Base-by-base conservation (phyloP, 1,139 yeast genomes). In the Pneumocystis canis region DNA sequence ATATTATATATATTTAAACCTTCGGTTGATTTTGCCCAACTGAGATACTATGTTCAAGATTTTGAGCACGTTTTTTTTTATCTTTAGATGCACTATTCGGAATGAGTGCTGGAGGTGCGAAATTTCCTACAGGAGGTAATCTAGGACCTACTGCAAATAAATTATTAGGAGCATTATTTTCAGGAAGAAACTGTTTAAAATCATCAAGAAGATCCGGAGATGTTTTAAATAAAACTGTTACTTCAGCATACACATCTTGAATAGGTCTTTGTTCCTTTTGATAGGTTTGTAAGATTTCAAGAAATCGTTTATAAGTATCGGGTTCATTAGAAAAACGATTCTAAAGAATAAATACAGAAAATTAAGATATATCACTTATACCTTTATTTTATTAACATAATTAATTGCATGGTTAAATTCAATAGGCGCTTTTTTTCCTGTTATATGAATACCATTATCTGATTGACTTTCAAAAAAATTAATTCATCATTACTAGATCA, bases 321-420 rank as follows among this genome's bases (percentile, higher is more conserved):
- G 98, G 98, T 72, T 90, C 96, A 71, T 85, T 83, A 39, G 96
- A 87, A 74, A 89, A 92, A 66, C 97, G 82, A 62, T 92, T 90
- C 73, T 47, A 47, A 47, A 11, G 14, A 47, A n/a, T 39, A 9
- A 47, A 47, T 65, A 60, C 37, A 28, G 30, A 58, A 20, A 31
- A 47, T 2, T 11, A 11, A 5, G 2, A 14, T 25, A 35, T 30
- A 28, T 16, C 18, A 32, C 7, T 16, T 58, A 18, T 54, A 65
- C 67, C 63, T 94, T 94, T 71, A 92, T 92, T 74, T 90, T 89
- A 77, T 92, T 92, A 65, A 92, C 99, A 72, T 92, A 92, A 67
- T 87, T 86, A 67, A 92, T 92, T 37, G 98, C 98, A 74, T 92
- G 97, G 72, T 92, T 90, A 77, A 92, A 90, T 75, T 92, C 97